Evolutionary conservation across 192 early-diverging fungal genomes (phyloP), one percentile per base, ranked within the genome.

Genomic region (Martensiomyces pterosporus): DNA sequence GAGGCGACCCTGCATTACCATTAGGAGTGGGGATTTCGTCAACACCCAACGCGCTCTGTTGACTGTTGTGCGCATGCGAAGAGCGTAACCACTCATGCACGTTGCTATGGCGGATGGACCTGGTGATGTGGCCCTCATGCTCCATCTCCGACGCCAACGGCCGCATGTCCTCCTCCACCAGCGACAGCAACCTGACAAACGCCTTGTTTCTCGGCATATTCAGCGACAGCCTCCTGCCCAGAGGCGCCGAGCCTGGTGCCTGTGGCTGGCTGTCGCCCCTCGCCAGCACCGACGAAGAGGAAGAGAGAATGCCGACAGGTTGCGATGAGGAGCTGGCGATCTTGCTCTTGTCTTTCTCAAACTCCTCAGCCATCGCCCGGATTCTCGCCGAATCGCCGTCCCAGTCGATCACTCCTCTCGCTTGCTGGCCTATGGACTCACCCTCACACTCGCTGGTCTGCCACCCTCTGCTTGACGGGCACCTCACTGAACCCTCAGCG

Each of bases 41-140:
- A 12, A 12, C 29, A 32, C 29, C 35, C 29, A 26, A 18, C 23
- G 29, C 29, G 16, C 39, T 14, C 17, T 41, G 45, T 26, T 27
- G 43, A 24, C n/a, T 51, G 10, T 24, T 42, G 35, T 18, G 33
- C 3, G 53, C 32, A 19, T 52, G 40, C 47, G 58, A 55, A 15
- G 52, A 34, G 43, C 69, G 57, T 37, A 73, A 49, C 69, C 69
- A 73, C 41, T 73, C 69, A n/a, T 73, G 69, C 32, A 73, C 69
- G 48, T 39, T 60, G 16, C 19, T 52, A 50, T 73, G 69, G 44
- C 69, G 62, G 24, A 73, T 73, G 3, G 57, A 48, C 15, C 69
- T 25, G 8, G 69, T 73, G 24, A 73, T 73, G n/a, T 73, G 62
- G 21, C 62, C 54, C 62, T 73, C 69, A 24, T 73, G 69, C 45